Percentiles rank a stretch among this genome's conserved stretches.
Evolutionary conservation across 2,329 filamentous ascomycete genomes (phyloP).

Genomic region (Fusarium pseudonygamai): DNA sequence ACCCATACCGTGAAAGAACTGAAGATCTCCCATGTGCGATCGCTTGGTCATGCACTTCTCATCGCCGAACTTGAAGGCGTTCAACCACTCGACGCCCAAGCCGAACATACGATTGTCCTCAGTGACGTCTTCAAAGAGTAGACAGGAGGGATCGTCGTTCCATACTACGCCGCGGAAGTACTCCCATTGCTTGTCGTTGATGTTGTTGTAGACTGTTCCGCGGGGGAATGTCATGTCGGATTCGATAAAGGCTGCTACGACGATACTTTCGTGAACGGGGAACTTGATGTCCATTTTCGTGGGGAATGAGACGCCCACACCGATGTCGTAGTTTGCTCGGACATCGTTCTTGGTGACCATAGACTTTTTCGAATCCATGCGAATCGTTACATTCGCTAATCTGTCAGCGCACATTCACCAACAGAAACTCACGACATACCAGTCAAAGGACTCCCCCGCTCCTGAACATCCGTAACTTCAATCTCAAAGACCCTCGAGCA

Average conservation of each 20-base stretch:
- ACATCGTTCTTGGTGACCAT: background rate
- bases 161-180: slow-evolving; percentile 26
- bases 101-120: slow-evolving; percentile 22
- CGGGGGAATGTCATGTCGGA: slow-evolving; percentile 22
- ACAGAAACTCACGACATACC: background rate
- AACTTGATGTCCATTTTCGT: slow-evolving; percentile 19
- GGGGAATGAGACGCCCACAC: slow-evolving; percentile 10
- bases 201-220: slow-evolving; percentile 31
- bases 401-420: background rate
- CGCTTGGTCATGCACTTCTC: slow-evolving; percentile 27
- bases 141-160: slow-evolving; percentile 31
- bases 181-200: slow-evolving; percentile 30
- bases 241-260: slow-evolving; percentile 19
- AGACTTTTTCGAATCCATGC: background rate
- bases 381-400: slow-evolving; percentile 15
- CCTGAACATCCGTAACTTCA: slow-evolving; percentile 14
- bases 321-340: slow-evolving; percentile 16
- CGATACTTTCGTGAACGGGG: slow-evolving; percentile 24
- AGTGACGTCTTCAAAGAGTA: slow-evolving; percentile 9
- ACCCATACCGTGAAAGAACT: slow-evolving; percentile 29
- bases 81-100: slow-evolving; percentile 13
- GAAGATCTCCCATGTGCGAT: slow-evolving; percentile 28
- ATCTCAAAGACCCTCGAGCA: slow-evolving; percentile 8
- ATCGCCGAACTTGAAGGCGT: slow-evolving; percentile 19
- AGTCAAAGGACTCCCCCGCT: slow-evolving; percentile 14